Evolutionary conservation across 2,329 filamentous ascomycete species (phyloP).

Genomic region (Claviceps cyperi): DNA sequence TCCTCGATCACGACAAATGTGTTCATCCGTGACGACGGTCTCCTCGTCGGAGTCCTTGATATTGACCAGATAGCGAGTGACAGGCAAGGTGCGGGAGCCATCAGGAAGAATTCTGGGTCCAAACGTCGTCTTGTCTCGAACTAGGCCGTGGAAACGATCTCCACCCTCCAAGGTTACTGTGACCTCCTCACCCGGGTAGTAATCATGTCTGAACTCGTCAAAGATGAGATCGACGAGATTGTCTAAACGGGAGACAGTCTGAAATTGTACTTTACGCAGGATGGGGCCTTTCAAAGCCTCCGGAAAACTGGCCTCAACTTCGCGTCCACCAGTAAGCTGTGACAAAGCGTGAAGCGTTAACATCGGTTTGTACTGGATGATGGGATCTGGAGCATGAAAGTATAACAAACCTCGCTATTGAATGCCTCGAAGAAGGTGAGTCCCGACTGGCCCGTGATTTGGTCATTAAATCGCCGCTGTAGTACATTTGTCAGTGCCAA

Average conservation of each 20-base stretch:
- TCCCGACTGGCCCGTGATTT: constrained; percentile 85
- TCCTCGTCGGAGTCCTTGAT: constrained; percentile 58
- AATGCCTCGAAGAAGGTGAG: constrained; percentile 87
- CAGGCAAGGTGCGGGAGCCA: constrained; percentile 54
- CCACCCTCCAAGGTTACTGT: constrained; percentile 56
- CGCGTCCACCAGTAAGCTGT: constrained; percentile 64
- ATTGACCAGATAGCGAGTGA: constrained; percentile 68
- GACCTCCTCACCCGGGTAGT: constrained; percentile 78
- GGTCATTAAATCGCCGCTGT: constrained; percentile 81
- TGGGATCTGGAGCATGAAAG: background rate
- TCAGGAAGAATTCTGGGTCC: constrained; percentile 44
- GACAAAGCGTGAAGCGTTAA: constrained; percentile 1
- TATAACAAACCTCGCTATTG: constrained; percentile 61
- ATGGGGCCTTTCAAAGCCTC: constrained; percentile 84
- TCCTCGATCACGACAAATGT: constrained; percentile 77
- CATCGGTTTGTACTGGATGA: background rate
- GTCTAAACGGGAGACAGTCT: constrained; percentile 77
- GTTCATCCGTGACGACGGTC: constrained; percentile 63
- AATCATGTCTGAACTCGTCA: constrained; percentile 75
- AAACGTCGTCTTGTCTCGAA: constrained; percentile 77
- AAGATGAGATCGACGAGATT: constrained; percentile 56
- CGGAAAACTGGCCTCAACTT: constrained; percentile 85
- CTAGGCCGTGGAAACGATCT: constrained; percentile 56
- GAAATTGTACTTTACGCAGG: constrained; percentile 81
- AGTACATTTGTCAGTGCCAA: constrained; percentile 2